phyloP scores from a whole-genome alignment of 257 asterid genomes.

The Ilex asprella region DNA sequence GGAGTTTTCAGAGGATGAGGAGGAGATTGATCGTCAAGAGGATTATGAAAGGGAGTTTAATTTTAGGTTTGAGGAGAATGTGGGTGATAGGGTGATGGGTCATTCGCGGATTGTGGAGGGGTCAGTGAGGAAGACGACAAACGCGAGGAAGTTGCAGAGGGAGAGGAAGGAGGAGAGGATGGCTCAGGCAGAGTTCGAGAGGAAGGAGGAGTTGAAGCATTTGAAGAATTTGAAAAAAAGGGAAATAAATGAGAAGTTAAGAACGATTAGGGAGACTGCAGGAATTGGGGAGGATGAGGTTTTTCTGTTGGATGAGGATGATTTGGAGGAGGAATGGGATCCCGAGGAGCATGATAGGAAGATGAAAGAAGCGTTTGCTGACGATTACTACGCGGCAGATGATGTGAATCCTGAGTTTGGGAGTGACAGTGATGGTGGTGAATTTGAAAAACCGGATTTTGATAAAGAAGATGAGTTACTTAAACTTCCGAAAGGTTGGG shows the following conservation, averaged over 20 bases:
- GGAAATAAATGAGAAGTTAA: slow-evolving; percentile 73
- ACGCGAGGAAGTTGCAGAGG: slow-evolving; percentile 63
- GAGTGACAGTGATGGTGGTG: slow-evolving; percentile 38
- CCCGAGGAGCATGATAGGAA: slow-evolving; percentile 67
- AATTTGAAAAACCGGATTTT: slow-evolving; percentile 63
- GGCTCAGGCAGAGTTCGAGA: slow-evolving; percentile 53
- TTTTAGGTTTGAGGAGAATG: slow-evolving; percentile 77
- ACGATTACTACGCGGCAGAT: slow-evolving; percentile 52
- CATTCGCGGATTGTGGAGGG: slow-evolving; percentile 71
- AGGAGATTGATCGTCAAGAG: slow-evolving; percentile 69
- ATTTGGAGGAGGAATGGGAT: slow-evolving; percentile 76
- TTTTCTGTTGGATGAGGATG: slow-evolving; percentile 43
- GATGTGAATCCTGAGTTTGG: slow-evolving; percentile 63
- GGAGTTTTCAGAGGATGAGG: slow-evolving; percentile 60
- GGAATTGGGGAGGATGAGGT: slow-evolving; percentile 50
- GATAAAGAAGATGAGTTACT: slow-evolving; percentile 82
- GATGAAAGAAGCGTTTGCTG: slow-evolving; percentile 65
- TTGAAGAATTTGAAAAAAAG: slow-evolving; percentile 80
- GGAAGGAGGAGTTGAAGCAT: slow-evolving; percentile 72
- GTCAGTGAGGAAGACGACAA: slow-evolving; percentile 74
- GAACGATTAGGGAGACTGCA: slow-evolving; percentile 68
- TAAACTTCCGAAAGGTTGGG: slow-evolving; percentile 74
- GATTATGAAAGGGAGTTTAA: slow-evolving; percentile 68
- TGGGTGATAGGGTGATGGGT: slow-evolving; percentile 71
- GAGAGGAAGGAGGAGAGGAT: slow-evolving; percentile 83